Percentiles rank a stretch among this genome's conserved stretches.
Conservation (phyloP, 2,329 filamentous ascomycete genomes). For the Botrytis cinerea region DNA sequence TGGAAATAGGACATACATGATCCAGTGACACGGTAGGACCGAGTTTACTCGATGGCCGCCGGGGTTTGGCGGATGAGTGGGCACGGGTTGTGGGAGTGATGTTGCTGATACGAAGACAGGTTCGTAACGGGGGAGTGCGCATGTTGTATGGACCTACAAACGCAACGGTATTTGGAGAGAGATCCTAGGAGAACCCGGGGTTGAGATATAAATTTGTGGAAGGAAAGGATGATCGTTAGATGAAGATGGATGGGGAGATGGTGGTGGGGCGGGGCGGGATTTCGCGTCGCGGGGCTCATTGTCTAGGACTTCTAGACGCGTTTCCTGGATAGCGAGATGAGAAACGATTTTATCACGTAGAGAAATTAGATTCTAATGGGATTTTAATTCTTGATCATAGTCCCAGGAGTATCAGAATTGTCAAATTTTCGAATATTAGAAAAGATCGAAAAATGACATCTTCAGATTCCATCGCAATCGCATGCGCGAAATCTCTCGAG, state of each 20-base stretch:
- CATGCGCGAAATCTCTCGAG: conserved; percentile 51
- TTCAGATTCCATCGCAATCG: conserved; percentile 46
- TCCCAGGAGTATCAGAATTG: background rate
- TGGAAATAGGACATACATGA: conserved; percentile 49
- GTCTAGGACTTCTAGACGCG: background rate
- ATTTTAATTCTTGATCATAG: background rate
- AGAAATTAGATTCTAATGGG: background rate
- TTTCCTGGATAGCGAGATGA: background rate
- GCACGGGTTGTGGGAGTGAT: conserved; percentile 21
- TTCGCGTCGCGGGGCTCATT: conserved; percentile 23
- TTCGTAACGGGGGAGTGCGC: background rate
- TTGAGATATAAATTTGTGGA: background rate
- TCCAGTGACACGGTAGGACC: conserved; percentile 56
- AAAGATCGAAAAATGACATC: background rate
- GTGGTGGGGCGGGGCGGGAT: conserved; percentile 17
- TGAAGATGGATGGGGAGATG: background rate
- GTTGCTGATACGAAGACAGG: background rate
- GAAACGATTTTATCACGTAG: background rate
- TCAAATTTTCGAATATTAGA: background rate
- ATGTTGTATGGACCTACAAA: background rate
- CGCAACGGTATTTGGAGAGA: too few species aligned
- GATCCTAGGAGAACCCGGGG: too few species aligned
- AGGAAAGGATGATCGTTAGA: background rate
- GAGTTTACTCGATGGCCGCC: conserved; percentile 41
- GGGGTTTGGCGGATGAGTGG: conserved; percentile 27